phyloP scores from a whole-genome alignment of 805 yeast species.

The Hyphopichia homilentoma region DNA sequence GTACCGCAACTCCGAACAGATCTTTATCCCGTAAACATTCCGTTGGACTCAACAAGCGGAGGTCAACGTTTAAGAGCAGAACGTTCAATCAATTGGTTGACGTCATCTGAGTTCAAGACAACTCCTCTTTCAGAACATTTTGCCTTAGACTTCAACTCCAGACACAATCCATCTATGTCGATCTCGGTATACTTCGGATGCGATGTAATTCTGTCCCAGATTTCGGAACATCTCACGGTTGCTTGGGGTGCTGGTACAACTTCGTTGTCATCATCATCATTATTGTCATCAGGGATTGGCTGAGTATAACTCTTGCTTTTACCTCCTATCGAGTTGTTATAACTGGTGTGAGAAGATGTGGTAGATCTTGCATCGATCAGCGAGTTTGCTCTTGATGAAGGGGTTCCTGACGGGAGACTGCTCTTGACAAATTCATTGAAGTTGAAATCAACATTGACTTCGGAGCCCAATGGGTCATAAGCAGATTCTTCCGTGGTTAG shows the following conservation, averaged over 20 bases:
- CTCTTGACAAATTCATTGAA: conserved; percentile 36
- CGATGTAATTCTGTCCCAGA: conserved; percentile 93
- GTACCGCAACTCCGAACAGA: no score
- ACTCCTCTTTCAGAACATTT: conserved; percentile 93
- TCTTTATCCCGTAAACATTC: no score
- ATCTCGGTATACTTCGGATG: conserved; percentile 93
- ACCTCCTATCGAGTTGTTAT: conserved; percentile 5
- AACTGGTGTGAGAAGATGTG: conserved; percentile 12
- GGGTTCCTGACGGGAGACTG: conserved; percentile 22
- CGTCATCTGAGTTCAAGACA: conserved; percentile 78
- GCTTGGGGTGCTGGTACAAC: conserved; percentile 70
- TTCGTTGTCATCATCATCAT: conserved; percentile 26
- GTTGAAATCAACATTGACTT: conserved; percentile 27
- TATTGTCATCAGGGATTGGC: conserved; percentile 10
- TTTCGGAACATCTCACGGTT: conserved; percentile 74
- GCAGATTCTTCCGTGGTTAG: conserved; percentile 55
- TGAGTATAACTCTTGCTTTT: conserved; percentile 12
- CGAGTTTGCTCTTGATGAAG: conserved; percentile 6
- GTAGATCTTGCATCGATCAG: neutral
- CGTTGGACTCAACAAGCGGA: no score
- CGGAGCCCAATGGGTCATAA: conserved; percentile 45
- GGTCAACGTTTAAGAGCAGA: no score
- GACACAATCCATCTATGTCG: conserved; percentile 91
- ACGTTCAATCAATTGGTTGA: conserved; percentile 49
- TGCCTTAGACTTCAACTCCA: conserved; percentile 86